Conservation (phyloP, 495 filamentous ascomycete species). For the Lasiosphaeria ovina region DNA sequence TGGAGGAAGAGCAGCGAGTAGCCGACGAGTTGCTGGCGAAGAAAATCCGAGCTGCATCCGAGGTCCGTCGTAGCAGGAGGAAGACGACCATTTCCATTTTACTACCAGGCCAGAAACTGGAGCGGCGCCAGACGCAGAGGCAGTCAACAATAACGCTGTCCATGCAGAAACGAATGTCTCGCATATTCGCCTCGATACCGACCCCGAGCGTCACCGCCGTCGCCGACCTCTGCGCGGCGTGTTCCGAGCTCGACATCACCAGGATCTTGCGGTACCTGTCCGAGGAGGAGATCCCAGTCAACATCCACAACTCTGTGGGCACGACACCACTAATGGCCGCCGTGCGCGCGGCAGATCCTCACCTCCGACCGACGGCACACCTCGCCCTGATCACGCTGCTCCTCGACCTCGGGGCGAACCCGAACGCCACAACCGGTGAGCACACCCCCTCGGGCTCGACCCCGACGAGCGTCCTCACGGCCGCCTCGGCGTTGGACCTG, state of each 20-base stretch:
- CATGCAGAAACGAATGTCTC: constrained; percentile 1
- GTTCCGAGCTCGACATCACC: constrained; percentile 21
- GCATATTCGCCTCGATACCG: not conserved
- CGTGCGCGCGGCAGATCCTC: constrained; percentile 6
- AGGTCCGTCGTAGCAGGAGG: not conserved
- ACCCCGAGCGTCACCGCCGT: constrained; percentile 5
- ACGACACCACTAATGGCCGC: constrained; percentile 18
- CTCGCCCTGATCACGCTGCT: constrained; percentile 22
- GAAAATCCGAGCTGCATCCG: constrained; percentile 10
- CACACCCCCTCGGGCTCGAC: not conserved
- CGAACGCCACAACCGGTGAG: constrained; percentile 5
- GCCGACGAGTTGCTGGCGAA: constrained; percentile 14
- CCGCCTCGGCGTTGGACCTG: constrained; percentile 11
- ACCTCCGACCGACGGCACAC: constrained; percentile 10
- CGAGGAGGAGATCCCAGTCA: constrained; percentile 3
- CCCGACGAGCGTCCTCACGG: constrained; percentile 6
- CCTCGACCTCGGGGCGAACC: constrained; percentile 26
- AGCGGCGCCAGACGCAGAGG: not conserved
- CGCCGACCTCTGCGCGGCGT: constrained; percentile 21
- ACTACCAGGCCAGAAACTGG: not conserved
- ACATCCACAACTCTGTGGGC: constrained; percentile 19
- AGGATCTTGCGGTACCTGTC: constrained; percentile 19
- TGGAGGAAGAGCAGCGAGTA: not conserved
- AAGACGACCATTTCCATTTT: not conserved
- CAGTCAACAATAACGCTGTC: not conserved